Conservation (phyloP, 1,139 yeast genomes). For the Chernovozyma aurita region DNA sequence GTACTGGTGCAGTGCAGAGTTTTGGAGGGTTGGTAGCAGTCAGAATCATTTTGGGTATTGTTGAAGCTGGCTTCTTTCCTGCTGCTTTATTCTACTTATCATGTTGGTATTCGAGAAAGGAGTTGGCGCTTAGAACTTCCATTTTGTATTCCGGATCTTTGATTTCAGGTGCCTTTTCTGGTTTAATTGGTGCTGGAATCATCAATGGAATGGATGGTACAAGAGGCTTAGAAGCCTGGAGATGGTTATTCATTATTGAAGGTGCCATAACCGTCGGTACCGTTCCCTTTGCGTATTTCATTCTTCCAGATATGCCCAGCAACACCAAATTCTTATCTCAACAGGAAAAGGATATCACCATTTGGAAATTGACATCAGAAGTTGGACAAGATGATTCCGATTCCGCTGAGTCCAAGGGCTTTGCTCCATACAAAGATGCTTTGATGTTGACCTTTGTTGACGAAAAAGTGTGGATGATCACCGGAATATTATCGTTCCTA, state of each 20-base stretch:
- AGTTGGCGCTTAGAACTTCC: slow-evolving; percentile 51
- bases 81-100: slow-evolving; percentile 47
- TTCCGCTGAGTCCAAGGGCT: slow-evolving; percentile 15
- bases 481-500: slow-evolving; percentile 43
- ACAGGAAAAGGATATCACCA: slow-evolving; percentile 47
- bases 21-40: slow-evolving; percentile 41
- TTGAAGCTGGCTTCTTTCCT: slow-evolving; percentile 58
- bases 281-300: slow-evolving; percentile 53
- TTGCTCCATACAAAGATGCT: slow-evolving; percentile 29
- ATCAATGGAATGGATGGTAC: slow-evolving; percentile 35
- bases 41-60: slow-evolving; percentile 51
- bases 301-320: slow-evolving; percentile 68
- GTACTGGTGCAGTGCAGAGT: slow-evolving; percentile 37
- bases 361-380: slow-evolving; percentile 37
- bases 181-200: slow-evolving; percentile 54
- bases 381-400: slow-evolving; percentile 41
- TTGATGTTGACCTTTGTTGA: slow-evolving; percentile 39
- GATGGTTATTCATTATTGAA: slow-evolving; percentile 71
- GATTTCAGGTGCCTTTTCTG: slow-evolving; percentile 79
- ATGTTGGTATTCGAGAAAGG: slow-evolving; percentile 46
- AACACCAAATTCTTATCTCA: slow-evolving; percentile 46
- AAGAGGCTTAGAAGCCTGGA: slow-evolving; percentile 53
- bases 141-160: slow-evolving; percentile 61
- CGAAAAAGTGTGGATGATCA: slow-evolving; percentile 42
- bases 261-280: slow-evolving; percentile 65